phyloP scores from a whole-genome alignment of 108 stramenopile genomes.

The Schizochytrium sp. region DNA sequence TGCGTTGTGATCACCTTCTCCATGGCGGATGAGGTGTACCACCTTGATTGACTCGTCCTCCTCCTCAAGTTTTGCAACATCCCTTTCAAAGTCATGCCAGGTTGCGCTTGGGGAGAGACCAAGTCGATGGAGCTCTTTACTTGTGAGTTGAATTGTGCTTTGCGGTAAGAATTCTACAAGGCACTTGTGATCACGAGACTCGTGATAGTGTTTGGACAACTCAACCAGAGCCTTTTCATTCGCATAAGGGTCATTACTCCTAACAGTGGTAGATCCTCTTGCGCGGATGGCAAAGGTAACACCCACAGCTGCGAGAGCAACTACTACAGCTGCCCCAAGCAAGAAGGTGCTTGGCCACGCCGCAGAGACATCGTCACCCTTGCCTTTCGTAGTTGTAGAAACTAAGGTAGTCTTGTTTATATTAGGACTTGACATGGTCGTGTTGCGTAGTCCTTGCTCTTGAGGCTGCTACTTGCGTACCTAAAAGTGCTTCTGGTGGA shows the following conservation, averaged over 20 bases:
- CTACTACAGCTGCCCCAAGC: background rate
- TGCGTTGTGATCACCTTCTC: constrained; percentile 40
- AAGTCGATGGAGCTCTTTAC: constrained; percentile 4
- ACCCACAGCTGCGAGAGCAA: background rate
- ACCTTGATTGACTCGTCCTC: constrained; percentile 24
- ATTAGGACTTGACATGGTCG: too few species aligned
- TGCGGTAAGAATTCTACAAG: constrained; percentile 3
- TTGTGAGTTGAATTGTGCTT: background rate
- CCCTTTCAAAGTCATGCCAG: constrained; percentile 17
- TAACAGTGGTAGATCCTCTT: background rate
- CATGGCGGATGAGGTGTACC: constrained; percentile 1
- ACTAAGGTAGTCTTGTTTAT: too few species aligned
- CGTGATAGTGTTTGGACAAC: constrained; percentile 19
- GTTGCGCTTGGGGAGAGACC: background rate
- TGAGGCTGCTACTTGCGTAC: too few species aligned
- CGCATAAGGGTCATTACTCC: background rate
- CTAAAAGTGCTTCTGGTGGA: too few species aligned
- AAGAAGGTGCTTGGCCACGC: background rate
- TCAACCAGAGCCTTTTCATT: background rate
- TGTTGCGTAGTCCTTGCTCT: too few species aligned
- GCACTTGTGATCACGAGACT: background rate
- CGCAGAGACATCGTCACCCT: background rate
- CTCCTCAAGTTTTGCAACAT: background rate
- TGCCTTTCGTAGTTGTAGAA: too few species aligned
- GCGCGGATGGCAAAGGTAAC: background rate